Conservation (phyloP, 306 rosid species). For the Fagus sylvatica region DNA sequence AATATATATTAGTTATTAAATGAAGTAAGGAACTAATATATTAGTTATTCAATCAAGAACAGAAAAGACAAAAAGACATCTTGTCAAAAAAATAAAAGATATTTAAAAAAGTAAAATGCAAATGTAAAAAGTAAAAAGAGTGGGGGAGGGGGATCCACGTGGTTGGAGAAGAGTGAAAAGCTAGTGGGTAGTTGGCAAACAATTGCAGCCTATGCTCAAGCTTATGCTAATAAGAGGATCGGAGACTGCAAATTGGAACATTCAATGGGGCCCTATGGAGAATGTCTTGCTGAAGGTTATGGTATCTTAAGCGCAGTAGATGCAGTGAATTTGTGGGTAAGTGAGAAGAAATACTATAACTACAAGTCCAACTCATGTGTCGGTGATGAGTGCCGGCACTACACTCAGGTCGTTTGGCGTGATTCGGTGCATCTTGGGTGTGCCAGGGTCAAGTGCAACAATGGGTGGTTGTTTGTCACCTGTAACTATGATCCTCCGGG, state of each 20-base stretch:
- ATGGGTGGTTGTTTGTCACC: constrained; percentile 8
- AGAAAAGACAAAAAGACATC: too few relatives aligned
- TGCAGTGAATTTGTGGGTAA: constrained; percentile 59
- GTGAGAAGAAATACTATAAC: constrained; percentile 52
- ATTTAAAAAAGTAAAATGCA: too few relatives aligned
- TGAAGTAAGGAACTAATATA: too few relatives aligned
- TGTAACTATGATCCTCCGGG: constrained; percentile 31
- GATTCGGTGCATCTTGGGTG: constrained; percentile 11
- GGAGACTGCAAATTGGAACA: constrained; percentile 51
- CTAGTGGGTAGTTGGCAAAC: too few relatives aligned
- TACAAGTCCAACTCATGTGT: not conserved
- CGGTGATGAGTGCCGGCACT: constrained; percentile 15
- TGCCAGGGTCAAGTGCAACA: constrained; percentile 5
- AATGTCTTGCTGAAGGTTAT: constrained; percentile 54
- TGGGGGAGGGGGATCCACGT: too few relatives aligned
- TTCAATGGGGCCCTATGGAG: constrained; percentile 62
- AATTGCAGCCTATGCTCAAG: constrained; percentile 46
- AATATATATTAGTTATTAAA: too few relatives aligned
- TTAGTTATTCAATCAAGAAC: too few relatives aligned
- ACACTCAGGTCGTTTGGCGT: constrained; percentile 33
- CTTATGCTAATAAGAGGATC: constrained; percentile 41
- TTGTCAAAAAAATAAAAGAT: too few relatives aligned
- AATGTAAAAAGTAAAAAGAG: too few relatives aligned
- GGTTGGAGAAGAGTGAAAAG: too few relatives aligned
- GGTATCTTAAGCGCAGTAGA: constrained; percentile 32